phyloP scores from a whole-genome alignment of 2,329 filamentous ascomycete genomes.

The Penicillium sp. region DNA sequence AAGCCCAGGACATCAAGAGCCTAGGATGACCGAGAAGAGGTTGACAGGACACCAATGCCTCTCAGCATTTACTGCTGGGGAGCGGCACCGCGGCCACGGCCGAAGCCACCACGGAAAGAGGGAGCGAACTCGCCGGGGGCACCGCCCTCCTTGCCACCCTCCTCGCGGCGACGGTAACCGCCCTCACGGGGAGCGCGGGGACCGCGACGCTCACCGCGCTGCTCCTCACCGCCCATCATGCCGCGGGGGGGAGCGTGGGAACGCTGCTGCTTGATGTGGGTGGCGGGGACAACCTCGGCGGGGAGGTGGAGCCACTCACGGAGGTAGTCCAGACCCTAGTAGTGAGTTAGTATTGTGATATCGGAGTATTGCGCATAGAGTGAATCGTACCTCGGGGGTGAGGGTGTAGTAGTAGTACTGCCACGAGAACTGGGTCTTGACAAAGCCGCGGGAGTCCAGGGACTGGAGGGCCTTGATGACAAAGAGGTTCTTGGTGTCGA shows the following conservation, averaged over 20 bases:
- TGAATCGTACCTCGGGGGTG: slow-evolving; percentile 69
- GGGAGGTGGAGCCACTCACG: slow-evolving; percentile 99
- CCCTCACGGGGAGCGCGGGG: slow-evolving; percentile 79
- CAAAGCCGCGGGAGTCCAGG: slow-evolving; percentile 93
- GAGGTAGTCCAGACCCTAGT: slow-evolving; percentile 93
- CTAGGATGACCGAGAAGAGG: slow-evolving; percentile 35
- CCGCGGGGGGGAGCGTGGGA: slow-evolving; percentile 96
- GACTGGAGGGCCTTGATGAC: slow-evolving; percentile 99
- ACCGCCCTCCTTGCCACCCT: slow-evolving; percentile 82
- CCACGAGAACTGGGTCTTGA: slow-evolving; percentile 99
- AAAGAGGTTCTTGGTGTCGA: slow-evolving; percentile 99
- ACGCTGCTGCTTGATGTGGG: slow-evolving; percentile 99
- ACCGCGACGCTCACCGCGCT: slow-evolving; percentile 69
- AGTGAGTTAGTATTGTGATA: slow-evolving; percentile 1
- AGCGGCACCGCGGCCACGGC: slow-evolving; percentile 81
- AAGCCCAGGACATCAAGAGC: slow-evolving; percentile 27
- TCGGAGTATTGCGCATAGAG: background rate
- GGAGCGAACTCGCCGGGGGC: slow-evolving; percentile 90
- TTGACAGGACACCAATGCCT: slow-evolving; percentile 31
- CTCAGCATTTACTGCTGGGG: slow-evolving; percentile 59
- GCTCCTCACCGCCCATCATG: slow-evolving; percentile 89
- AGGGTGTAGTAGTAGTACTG: slow-evolving; percentile 99
- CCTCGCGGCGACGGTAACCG: slow-evolving; percentile 89
- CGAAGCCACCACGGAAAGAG: slow-evolving; percentile 88
- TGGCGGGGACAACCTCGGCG: slow-evolving; percentile 98